Base-by-base conservation (phyloP, 176 grass and related monocot species). In the Tillandsia leiboldiana region DNA sequence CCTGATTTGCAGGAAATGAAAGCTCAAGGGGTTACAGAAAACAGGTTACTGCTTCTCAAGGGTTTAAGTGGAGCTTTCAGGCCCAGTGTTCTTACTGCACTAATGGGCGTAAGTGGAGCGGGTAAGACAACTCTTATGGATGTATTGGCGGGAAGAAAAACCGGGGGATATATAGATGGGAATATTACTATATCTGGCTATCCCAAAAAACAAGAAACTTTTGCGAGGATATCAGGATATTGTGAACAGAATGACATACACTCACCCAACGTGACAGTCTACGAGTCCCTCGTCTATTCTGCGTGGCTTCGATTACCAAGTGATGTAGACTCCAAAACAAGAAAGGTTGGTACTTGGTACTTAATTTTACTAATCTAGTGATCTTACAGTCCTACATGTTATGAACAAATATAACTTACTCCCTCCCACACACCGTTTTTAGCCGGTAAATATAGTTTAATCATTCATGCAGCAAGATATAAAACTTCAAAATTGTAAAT, bases 211-310 rank as follows among this genome's bases (percentile, higher is more conserved):
- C 54, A 59, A 17, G 20, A 59, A 59, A 59, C 54, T 59, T 59
- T 59, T 59, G 54, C 54, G 1, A 59, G 54, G 14, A 59, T 59
- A 59, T 59, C 54, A 15, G 54, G 54, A 17, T 59, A 59, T 14
- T 59, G 54, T 15, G 54, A 59, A 15, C 54, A 59, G 54, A 59
- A 17, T n/a, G 54, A 59, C 54, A 59, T 59, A 59, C 54, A 59
- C 20, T 59, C 54, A 1, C 54, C 54, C 14, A 14, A 59, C 14
- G 20, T 59, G 14, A 59, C 54, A 59, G 54, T 59, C 14, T 14
- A 59, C 6, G 54, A 59, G 20, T 59, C 54, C 14, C n/a, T 59
- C 8, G 54, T 9, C 20, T 59, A 59, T 59, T 59, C 54, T 17
- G 54, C 54, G 6, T 59, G 54, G 54, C 54, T 59, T 14, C 54